Percentiles rank a stretch among this genome's conserved stretches.
phyloP scores from a whole-genome alignment of 208 protist genomes.

The Crithidia mellificae region DNA sequence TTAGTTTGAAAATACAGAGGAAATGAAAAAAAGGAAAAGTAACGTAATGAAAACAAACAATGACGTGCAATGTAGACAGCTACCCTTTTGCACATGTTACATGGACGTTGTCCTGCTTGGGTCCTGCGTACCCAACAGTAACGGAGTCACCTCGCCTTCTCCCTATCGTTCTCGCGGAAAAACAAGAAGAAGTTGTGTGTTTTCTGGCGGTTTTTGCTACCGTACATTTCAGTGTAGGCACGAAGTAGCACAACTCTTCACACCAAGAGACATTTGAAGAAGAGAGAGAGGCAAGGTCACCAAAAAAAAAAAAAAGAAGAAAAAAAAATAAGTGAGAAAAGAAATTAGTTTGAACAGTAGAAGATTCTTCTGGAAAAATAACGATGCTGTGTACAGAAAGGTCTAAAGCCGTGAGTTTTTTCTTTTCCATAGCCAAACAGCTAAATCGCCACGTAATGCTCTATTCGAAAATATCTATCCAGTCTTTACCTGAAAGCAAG shows the following conservation, averaged over 20 bases:
- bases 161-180: not conserved
- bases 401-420: too few species aligned
- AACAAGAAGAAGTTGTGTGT: too few species aligned
- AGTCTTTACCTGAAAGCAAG: too few species aligned
- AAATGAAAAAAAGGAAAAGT: constrained; percentile 7
- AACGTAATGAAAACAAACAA: too few species aligned
- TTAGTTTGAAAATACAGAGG: not conserved
- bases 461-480: too few species aligned
- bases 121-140: not conserved
- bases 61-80: not conserved
- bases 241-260: too few species aligned
- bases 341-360: not conserved
- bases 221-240: too few species aligned
- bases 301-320: not conserved
- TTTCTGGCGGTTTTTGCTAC: too few species aligned
- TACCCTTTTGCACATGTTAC: not conserved
- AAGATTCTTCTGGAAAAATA: not conserved
- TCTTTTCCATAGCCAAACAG: too few species aligned
- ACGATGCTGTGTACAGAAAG: not conserved
- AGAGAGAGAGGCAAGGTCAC: too few species aligned
- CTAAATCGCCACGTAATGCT: too few species aligned
- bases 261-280: too few species aligned
- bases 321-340: constrained; percentile 2
- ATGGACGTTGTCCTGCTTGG: not conserved
- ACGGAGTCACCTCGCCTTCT: not conserved